Base-by-base conservation (phyloP, 2,329 filamentous ascomycete species). In the Hortaea sp. region DNA sequence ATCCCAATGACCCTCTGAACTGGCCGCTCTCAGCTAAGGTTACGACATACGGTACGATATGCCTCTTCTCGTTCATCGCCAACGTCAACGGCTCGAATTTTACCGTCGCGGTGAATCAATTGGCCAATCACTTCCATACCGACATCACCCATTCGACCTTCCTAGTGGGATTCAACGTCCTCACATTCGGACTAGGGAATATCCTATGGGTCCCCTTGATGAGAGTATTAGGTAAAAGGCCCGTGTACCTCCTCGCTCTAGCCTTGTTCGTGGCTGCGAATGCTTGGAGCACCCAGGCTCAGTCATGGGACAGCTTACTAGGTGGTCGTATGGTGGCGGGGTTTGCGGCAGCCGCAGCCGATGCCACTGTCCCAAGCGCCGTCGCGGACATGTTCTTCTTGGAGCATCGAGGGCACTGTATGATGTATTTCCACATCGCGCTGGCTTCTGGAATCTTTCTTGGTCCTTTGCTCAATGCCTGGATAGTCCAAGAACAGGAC, bases 391-490 rank as follows among this genome's bases (percentile, higher is more conserved):
- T 68, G 54, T 64, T 67, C 32, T 57, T 54, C 30, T 49, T 58
- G 6, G 55, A 65, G 12, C 55, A 66, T 37, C 57, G 65, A 9
- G 66, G 64, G 1, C 57, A 62, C 34, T 62, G 59, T 34, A 56
- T 68, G 55, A 67, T 68, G 64, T 57, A 63, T 34, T 68, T 69
- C 42, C 59, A 66, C 39, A 46, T 66, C 6, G 62, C 65, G 5
- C 47, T 69, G 41, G 58, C 62, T 0, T 53, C 54, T 13, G 66
- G 66, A 1, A 52, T 66, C 7, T 68, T 67, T 41, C 41, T 69
- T 6, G 66, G 66, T 0, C 63, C 66, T 1, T 42, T 67, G 27
- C 66, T 63, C 37, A 61, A 61, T 47, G 58, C 53, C 1, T 59
- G 49, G 38, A 51, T 61, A 12, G 52, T 58, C 2, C 53, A 62